Conservation (phyloP, 2,329 filamentous ascomycete species). For the Epichloe gansuensis region DNA sequence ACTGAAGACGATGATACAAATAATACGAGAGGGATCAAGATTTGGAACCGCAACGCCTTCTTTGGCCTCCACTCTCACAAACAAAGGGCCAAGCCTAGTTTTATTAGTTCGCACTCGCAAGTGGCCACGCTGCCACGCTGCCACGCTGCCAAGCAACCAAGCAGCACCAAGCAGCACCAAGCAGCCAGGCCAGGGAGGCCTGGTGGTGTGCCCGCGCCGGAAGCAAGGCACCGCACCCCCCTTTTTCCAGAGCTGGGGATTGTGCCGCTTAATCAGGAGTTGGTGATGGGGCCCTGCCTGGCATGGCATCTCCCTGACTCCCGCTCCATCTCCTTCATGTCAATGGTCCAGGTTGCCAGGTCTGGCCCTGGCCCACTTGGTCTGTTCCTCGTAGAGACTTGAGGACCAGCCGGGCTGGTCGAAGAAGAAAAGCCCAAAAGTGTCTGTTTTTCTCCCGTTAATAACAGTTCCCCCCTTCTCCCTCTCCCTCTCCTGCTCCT, state of each 20-base stretch:
- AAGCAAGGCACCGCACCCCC: neutral
- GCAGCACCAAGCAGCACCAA: too few species aligned
- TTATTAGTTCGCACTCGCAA: neutral
- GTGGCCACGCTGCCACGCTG: too few species aligned
- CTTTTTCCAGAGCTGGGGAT: neutral
- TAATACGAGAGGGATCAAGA: neutral
- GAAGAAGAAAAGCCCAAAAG: constrained; percentile 3
- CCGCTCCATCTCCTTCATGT: neutral
- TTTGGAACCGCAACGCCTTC: neutral
- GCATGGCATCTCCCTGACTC: neutral
- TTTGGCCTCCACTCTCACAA: neutral
- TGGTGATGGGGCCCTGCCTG: constrained; percentile 4
- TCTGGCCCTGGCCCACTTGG: constrained; percentile 7
- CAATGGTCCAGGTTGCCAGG: constrained; percentile 2
- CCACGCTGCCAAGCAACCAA: too few species aligned
- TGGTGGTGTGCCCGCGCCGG: neutral
- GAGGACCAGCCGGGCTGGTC: neutral
- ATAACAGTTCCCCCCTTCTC: constrained; percentile 3
- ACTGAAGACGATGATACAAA: neutral
- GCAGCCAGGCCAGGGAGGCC: neutral
- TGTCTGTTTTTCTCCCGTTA: constrained; percentile 1
- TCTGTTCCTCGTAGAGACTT: constrained; percentile 2
- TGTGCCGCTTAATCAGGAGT: neutral
- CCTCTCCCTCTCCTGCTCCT: constrained; percentile 12
- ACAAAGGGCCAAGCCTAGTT: neutral